phyloP scores from a whole-genome alignment of 139 green algal species.

The Spirogloea muscicola region DNA sequence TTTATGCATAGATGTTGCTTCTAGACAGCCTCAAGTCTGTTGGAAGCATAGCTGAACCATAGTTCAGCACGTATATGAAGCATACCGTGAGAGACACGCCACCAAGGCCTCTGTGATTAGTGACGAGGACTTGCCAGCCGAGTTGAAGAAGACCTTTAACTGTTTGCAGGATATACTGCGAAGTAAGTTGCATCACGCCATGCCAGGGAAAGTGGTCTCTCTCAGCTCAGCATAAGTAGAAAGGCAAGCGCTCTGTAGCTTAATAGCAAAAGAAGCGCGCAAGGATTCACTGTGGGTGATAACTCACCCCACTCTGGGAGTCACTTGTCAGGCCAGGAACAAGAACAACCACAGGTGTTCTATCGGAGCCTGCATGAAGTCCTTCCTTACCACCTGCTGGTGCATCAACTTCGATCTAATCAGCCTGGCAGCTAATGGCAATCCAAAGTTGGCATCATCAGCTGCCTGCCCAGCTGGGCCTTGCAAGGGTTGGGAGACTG shows the following conservation, averaged over 20 bases:
- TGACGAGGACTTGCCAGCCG: conserved; percentile 26
- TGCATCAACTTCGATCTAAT: background rate
- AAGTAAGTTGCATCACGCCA: too few species aligned
- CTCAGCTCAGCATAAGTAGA: too few species aligned
- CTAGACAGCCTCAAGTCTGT: too few species aligned
- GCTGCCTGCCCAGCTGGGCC: background rate
- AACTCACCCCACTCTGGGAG: conserved; percentile 10
- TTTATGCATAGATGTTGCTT: too few species aligned
- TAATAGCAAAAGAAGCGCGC: background rate
- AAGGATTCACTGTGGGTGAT: too few species aligned
- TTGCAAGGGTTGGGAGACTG: background rate
- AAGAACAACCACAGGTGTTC: conserved; percentile 15
- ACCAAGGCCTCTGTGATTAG: conserved; percentile 36
- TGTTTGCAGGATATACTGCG: conserved; percentile 21
- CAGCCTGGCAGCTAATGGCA: background rate
- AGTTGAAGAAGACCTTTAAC: conserved; percentile 3
- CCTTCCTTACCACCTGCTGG: background rate
- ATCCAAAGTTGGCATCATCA: background rate
- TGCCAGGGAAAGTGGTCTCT: too few species aligned
- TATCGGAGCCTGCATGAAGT: background rate
- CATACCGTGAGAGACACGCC: conserved; percentile 40
- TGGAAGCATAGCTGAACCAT: too few species aligned
- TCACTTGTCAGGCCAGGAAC: conserved; percentile 31
- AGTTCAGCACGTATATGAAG: too few species aligned
- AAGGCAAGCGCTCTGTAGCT: too few species aligned